phyloP scores from a whole-genome alignment of 306 rosid species.

The Pyrus communis region DNA sequence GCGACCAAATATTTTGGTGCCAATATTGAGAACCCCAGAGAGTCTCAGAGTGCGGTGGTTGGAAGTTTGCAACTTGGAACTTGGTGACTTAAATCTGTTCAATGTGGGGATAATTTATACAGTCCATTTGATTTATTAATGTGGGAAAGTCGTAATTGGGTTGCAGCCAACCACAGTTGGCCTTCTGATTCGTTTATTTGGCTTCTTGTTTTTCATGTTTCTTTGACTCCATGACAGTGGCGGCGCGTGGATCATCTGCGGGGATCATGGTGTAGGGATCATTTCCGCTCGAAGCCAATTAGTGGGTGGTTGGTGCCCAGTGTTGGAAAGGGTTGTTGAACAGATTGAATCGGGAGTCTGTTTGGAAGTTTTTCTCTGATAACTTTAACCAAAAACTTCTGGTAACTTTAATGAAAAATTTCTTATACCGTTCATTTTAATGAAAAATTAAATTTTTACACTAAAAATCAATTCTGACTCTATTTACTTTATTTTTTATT shows the following conservation, averaged over 20 bases:
- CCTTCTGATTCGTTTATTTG: neutral
- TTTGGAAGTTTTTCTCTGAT: too few relatives aligned
- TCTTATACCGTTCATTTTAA: too few relatives aligned
- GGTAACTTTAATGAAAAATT: too few relatives aligned
- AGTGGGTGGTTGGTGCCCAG: too few relatives aligned
- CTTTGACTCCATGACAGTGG: neutral
- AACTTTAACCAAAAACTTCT: too few relatives aligned
- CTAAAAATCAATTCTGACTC: too few relatives aligned
- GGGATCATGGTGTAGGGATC: neutral
- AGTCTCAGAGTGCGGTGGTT: too few relatives aligned
- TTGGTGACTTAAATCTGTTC: neutral
- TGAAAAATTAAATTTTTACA: too few relatives aligned
- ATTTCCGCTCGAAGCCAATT: too few relatives aligned
- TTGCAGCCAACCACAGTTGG: neutral
- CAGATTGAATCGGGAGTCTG: too few relatives aligned
- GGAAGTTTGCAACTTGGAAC: neutral
- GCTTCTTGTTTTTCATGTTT: neutral
- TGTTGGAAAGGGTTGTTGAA: too few relatives aligned
- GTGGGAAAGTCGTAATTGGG: neutral
- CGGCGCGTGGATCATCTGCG: slow-evolving; percentile 2
- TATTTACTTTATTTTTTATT: too few relatives aligned
- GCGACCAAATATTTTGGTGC: neutral
- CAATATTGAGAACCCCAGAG: neutral
- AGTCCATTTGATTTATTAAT: neutral
- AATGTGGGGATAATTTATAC: neutral